Conservation (phyloP, 306 rosid genomes). For the Arachis stenosperma region DNA sequence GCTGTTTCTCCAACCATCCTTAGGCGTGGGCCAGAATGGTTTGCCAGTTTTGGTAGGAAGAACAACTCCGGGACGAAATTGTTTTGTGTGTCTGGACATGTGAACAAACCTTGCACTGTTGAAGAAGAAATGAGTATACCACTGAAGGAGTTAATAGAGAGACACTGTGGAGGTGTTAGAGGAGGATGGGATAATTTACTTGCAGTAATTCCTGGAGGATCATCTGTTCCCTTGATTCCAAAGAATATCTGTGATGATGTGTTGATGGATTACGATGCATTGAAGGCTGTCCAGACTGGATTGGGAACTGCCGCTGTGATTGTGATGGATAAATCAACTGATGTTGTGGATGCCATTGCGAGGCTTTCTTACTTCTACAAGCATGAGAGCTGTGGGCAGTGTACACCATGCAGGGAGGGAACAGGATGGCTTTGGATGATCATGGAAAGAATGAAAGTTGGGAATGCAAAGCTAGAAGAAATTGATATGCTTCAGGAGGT, state of each 20-base stretch:
- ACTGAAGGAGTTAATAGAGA: constrained; percentile 90
- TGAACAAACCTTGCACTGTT: constrained; percentile 96
- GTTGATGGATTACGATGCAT: constrained; percentile 94
- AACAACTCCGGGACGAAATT: constrained; percentile 94
- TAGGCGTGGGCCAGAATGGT: constrained; percentile 99
- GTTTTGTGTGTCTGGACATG: constrained; percentile 93
- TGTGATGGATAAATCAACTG: constrained; percentile 98
- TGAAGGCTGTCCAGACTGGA: constrained; percentile 85
- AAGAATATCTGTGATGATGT: constrained; percentile 91
- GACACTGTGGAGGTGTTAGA: constrained; percentile 99
- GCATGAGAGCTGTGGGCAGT: constrained; percentile 99
- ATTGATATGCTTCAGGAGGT: constrained; percentile 99
- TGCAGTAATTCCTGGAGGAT: constrained; percentile 96
- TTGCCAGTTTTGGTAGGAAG: constrained; percentile 97
- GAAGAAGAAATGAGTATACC: constrained; percentile 99
- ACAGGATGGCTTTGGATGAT: constrained; percentile 99
- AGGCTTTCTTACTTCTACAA: constrained; percentile 99
- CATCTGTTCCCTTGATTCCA: constrained; percentile 94
- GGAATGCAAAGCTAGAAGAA: constrained; percentile 97
- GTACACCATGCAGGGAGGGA: constrained; percentile 99
- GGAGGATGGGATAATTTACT: constrained; percentile 99
- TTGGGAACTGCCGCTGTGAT: constrained; percentile 98
- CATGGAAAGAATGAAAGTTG: constrained; percentile 98
- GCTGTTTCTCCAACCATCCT: constrained; percentile 98
- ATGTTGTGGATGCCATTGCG: constrained; percentile 97